Conservation (phyloP, 306 rosid genomes). For the Quercus cerris region DNA sequence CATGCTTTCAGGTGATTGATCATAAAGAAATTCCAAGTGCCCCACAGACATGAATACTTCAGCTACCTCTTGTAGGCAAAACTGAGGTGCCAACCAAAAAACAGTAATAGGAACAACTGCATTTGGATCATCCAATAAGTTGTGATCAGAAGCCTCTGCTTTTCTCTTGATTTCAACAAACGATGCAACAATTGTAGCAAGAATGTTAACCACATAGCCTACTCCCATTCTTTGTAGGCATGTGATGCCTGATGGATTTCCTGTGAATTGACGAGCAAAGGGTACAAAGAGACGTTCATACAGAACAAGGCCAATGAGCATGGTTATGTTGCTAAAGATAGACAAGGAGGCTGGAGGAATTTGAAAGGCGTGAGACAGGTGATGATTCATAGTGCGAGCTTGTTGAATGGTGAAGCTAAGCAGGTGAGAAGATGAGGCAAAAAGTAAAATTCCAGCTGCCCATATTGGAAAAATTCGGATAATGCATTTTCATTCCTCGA, state of each 20-base stretch:
- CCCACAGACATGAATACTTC: conserved; percentile 78
- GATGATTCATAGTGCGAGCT: conserved; percentile 72
- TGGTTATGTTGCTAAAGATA: conserved; percentile 53
- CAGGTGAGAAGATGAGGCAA: conserved; percentile 52
- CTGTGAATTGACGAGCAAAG: conserved; percentile 45
- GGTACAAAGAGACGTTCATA: conserved; percentile 73
- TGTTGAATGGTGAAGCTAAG: conserved; percentile 66
- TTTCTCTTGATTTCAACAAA: conserved; percentile 56
- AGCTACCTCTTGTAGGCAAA: conserved; percentile 52
- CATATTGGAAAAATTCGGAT: conserved; percentile 72
- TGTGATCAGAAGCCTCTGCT: conserved; percentile 36
- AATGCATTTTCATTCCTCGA: conserved; percentile 71
- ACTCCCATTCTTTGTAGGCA: conserved; percentile 82
- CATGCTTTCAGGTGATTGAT: conserved; percentile 83
- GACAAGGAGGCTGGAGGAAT: conserved; percentile 69
- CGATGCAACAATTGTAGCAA: conserved; percentile 61
- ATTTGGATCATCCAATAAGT: conserved; percentile 56
- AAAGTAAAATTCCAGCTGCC: conserved; percentile 55
- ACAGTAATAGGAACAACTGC: conserved; percentile 62
- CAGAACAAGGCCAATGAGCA: conserved; percentile 56
- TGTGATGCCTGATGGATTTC: conserved; percentile 66
- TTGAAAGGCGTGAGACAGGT: conserved; percentile 44
- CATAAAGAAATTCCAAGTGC: conserved; percentile 76
- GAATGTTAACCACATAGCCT: conserved; percentile 52
- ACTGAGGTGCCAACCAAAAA: conserved; percentile 80